Conservation (phyloP, 2,329 filamentous ascomycete species). For the Xylariaceae sp. region DNA sequence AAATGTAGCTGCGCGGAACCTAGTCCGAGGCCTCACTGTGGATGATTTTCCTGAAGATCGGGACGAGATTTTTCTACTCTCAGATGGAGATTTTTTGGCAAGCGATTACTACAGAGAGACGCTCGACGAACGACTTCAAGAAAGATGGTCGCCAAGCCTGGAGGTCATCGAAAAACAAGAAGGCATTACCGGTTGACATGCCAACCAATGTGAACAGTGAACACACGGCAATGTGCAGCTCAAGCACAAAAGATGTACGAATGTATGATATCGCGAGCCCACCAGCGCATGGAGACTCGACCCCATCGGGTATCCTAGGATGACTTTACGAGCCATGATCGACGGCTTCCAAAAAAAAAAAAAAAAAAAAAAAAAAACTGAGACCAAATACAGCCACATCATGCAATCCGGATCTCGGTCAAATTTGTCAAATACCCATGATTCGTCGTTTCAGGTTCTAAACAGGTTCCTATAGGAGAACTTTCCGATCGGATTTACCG, state of each 20-base stretch:
- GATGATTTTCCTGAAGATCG: constrained; percentile 46
- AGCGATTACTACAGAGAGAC: constrained; percentile 38
- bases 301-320: too few relatives aligned
- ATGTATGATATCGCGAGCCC: neutral
- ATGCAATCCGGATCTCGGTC: too few relatives aligned
- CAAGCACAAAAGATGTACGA: neutral
- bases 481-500: too few relatives aligned
- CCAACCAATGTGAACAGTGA: neutral
- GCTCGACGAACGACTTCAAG: constrained; percentile 43
- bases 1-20: constrained; percentile 39
- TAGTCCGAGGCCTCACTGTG: constrained; percentile 40
- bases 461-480: too few relatives aligned
- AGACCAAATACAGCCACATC: too few relatives aligned
- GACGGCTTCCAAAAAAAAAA: too few relatives aligned
- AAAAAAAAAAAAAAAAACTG: too few relatives aligned
- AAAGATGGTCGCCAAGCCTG: constrained; percentile 46
- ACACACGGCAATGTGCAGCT: neutral
- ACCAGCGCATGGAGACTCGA: too few relatives aligned
- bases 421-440: too few relatives aligned
- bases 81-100: constrained; percentile 53
- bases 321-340: too few relatives aligned
- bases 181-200: constrained; percentile 18
- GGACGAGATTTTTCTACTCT: constrained; percentile 49
- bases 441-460: too few relatives aligned
- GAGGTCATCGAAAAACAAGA: constrained; percentile 45